These are phyloP conservation scores for Metarhizium brunneum DNA, from an alignment of 2,329 filamentous ascomycete species.

Conservation along the genomic window DNA sequence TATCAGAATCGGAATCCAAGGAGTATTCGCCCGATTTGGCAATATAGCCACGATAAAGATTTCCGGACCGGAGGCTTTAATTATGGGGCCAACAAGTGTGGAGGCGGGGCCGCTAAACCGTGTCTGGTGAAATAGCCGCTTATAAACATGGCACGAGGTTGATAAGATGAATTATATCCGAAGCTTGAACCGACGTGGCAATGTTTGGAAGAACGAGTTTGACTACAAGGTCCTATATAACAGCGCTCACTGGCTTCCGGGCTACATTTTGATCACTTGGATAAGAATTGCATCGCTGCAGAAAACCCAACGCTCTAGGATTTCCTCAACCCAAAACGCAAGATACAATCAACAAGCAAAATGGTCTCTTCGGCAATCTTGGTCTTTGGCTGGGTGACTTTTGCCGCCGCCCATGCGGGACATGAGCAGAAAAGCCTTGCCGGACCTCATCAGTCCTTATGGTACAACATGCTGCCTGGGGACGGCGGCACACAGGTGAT, in stretches of 20 bases:
- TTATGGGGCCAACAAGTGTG: neutral
- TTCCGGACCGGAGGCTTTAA: neutral
- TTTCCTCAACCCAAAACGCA: too few relatives aligned
- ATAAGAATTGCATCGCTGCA: too few relatives aligned
- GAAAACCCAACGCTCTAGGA: too few relatives aligned
- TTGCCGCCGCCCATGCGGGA: conserved; percentile 49
- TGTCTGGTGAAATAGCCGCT: neutral
- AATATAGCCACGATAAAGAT: conserved; percentile 16
- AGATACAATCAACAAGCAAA: neutral
- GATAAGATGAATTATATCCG: too few relatives aligned
- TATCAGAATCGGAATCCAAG: neutral
- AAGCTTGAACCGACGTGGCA: too few relatives aligned
- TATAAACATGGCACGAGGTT: too few relatives aligned
- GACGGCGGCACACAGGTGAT: conserved; percentile 74
- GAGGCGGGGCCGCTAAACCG: neutral
- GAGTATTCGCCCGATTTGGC: conserved; percentile 6
- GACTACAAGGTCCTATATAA: too few relatives aligned
- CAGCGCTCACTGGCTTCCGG: too few relatives aligned
- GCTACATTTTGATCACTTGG: fast-evolving
- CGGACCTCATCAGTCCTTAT: conserved; percentile 65
- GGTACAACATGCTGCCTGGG: conserved; percentile 76
- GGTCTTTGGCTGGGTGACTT: conserved; percentile 33
- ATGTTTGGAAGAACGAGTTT: too few relatives aligned
- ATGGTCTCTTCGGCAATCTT: conserved; percentile 14
- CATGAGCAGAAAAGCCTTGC: conserved; percentile 51